phyloP scores from a whole-genome alignment of 345 rosid genomes.

The Viola odorata region DNA sequence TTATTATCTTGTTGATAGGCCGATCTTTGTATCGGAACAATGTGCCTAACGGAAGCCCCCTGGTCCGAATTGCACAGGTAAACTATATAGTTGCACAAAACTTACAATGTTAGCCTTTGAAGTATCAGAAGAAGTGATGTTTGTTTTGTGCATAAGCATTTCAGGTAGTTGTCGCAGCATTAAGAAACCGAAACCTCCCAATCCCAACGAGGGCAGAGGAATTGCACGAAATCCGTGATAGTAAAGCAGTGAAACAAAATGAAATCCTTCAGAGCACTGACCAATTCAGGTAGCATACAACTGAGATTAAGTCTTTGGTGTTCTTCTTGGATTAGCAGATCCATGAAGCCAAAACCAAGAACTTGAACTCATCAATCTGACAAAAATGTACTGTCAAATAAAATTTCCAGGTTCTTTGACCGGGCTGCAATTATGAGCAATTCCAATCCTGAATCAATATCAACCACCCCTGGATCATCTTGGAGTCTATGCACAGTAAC shows the following conservation, averaged over 20 bases:
- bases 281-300: constrained; percentile 9
- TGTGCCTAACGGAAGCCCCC: constrained; percentile 8
- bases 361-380: too few species aligned
- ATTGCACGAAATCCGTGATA: constrained; percentile 7
- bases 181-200: constrained; percentile 2
- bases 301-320: too few species aligned
- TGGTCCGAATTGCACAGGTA: constrained; percentile 5
- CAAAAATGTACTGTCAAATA: too few species aligned
- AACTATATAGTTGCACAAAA: not conserved
- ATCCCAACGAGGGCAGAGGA: constrained; percentile 1
- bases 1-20: constrained; percentile 4
- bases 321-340: too few species aligned
- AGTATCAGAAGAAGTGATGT: not conserved
- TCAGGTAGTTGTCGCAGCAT: constrained; percentile 1
- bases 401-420: too few species aligned
- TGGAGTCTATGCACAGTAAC: not conserved
- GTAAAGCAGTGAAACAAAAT: not conserved
- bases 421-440: too few species aligned
- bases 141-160: not conserved
- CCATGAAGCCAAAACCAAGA: too few species aligned
- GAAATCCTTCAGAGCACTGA: constrained; percentile 1
- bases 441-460: too few species aligned
- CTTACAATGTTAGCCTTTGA: not conserved
- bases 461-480: too few species aligned
- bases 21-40: constrained; percentile 14